Percentiles rank a stretch among this genome's conserved stretches.
Evolutionary conservation across 163 green algal genomes (phyloP).

Genomic region (Coccomyxa subellipsoidea): DNA sequence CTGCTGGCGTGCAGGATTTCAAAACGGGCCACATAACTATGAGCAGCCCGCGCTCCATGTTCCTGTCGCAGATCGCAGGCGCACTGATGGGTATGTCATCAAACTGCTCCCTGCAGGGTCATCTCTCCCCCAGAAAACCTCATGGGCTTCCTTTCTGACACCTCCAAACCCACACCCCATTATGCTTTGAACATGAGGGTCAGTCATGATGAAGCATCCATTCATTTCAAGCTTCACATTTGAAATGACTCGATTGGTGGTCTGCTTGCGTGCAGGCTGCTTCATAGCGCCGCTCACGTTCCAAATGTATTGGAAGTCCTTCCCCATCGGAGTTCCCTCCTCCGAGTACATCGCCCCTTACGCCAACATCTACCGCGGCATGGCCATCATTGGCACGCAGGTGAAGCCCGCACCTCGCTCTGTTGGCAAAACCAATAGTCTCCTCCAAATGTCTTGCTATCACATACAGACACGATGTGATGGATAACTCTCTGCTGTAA

Average conservation of each 20-base stretch:
- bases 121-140: background rate
- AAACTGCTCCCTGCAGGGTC: background rate
- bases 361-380: slow-evolving; percentile 30
- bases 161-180: no score
- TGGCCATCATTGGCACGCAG: slow-evolving; percentile 29
- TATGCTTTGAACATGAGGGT: no score
- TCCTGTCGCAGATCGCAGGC: slow-evolving; percentile 27
- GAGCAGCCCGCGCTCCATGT: slow-evolving; percentile 42
- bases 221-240: no score
- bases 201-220: no score
- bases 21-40: slow-evolving; percentile 48
- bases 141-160: no score
- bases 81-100: background rate
- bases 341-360: slow-evolving; percentile 23
- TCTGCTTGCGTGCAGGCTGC: slow-evolving; percentile 7
- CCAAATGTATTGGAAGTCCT: slow-evolving; percentile 25
- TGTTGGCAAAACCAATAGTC: background rate
- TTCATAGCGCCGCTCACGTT: slow-evolving; percentile 31
- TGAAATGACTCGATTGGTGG: no score
- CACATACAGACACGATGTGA: no score
- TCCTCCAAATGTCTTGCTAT: no score
- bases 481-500: no score
- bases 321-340: background rate
- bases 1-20: slow-evolving; percentile 43
- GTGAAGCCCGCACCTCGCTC: background rate